Percentiles rank a stretch among this genome's conserved stretches.
These are phyloP conservation scores for Rubus idaeus DNA, from an alignment of 306 rosid species.

Conservation along the genomic window DNA sequence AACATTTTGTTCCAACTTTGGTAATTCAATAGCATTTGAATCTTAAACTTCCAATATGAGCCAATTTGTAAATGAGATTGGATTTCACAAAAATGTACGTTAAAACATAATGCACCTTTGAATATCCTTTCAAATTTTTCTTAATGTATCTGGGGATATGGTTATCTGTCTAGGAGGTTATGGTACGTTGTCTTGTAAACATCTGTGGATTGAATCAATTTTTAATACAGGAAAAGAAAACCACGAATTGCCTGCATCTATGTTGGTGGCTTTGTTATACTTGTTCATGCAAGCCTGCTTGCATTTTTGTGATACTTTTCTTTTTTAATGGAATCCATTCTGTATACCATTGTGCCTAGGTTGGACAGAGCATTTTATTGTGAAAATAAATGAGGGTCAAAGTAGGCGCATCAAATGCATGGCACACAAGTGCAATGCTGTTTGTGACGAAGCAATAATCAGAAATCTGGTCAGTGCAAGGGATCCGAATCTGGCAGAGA, in stretches of 20 bases:
- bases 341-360: slow-evolving; percentile 25
- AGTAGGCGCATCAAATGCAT: slow-evolving; percentile 46
- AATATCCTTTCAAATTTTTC: neutral
- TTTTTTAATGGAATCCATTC: neutral
- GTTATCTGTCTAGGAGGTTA: neutral
- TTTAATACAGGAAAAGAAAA: neutral
- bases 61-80: neutral
- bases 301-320: neutral
- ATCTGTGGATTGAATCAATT: neutral
- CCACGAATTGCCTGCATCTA: neutral
- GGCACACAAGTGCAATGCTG: slow-evolving; percentile 37
- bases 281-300: neutral
- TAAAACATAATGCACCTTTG: neutral
- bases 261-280: neutral
- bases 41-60: neutral
- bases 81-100: neutral
- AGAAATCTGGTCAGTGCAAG: slow-evolving; percentile 34
- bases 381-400: slow-evolving; percentile 45
- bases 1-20: neutral
- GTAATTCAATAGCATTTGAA: neutral
- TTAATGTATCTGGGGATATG: neutral
- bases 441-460: slow-evolving; percentile 40
- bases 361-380: slow-evolving; percentile 45
- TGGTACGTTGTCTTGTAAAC: neutral
- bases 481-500: slow-evolving; percentile 32